Evolutionary conservation across 1,139 yeast genomes (phyloP), one percentile per base, ranked within the genome.

Genomic region (Taphrina flavorubra): DNA sequence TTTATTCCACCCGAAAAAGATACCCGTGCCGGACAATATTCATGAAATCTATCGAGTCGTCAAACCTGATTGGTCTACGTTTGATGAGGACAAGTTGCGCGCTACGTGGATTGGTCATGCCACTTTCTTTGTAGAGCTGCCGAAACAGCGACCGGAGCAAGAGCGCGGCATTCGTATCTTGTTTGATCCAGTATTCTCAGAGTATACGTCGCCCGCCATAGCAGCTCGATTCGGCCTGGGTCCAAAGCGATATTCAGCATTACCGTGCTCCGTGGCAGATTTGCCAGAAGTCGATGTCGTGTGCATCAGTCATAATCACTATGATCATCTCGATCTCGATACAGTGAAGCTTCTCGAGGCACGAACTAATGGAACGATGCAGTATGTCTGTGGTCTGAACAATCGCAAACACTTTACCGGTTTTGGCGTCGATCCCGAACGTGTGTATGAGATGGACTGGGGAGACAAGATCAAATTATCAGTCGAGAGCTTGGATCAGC

Each of bases 241-340:
- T 0, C 97, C 97, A 5, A 87, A 87, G 76, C 80, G 98, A 72
- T 84, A 92, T 39, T 84, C 89, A 0, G 86, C 87, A 31, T 81
- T 90, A 18, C 97, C 97, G 0, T 84, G 90, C 78, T 73, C 80
- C 16, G 77, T 88, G 16, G 82, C 83, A 0, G 88, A 87, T 25
- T 81, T 91, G 20, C 87, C 90, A 1, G 79, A 81, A 18, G 85
- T 94, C 0, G 87, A 91, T 74, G 84, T 87, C 68, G 87, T 91
- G 2, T 76, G 92, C 42, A 96, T 92, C 0, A 89, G 96, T 1
- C 98, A 92, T 77, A 94, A 92, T 76, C 98, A 92, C 60, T 71
- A 71, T 56, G 73, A 71, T 51, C 73, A 71, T 40, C 71, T 71
- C n/a, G 72, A 71, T 46, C 14, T 49, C 36, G 44, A 47, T n/a